These are phyloP conservation scores for Epichloe bromicola DNA, from an alignment of 2,329 filamentous ascomycete genomes.

Conservation along the genomic window DNA sequence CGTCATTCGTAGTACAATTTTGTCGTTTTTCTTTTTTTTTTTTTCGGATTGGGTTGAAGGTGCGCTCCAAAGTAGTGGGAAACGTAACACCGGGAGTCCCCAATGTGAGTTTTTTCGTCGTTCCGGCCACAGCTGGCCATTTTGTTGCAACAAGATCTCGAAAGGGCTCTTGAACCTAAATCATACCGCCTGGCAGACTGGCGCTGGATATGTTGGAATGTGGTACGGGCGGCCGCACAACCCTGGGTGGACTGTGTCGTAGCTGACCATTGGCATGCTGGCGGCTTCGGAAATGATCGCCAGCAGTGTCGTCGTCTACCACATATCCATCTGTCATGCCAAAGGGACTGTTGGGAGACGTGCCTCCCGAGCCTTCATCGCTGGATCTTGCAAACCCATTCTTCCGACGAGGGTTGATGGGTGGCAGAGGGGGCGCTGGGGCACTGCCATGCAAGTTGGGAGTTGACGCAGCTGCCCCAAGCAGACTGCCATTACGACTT, in stretches of 20 bases:
- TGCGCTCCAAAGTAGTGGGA: not conserved
- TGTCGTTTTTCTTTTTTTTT: not conserved
- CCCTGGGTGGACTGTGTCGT: slow-evolving; percentile 2
- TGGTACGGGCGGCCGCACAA: not conserved
- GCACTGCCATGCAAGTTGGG: slow-evolving; percentile 23
- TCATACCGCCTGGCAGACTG: slow-evolving; percentile 31
- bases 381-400: slow-evolving; percentile 24
- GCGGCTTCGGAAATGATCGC: slow-evolving; percentile 1
- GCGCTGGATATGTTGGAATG: slow-evolving; percentile 16
- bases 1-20: slow-evolving; percentile 6
- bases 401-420: slow-evolving; percentile 45
- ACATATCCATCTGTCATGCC: slow-evolving; percentile 1
- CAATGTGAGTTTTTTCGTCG: not conserved
- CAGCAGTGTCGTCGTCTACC: not conserved
- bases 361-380: slow-evolving; percentile 16
- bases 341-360: not conserved
- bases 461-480: slow-evolving; percentile 20
- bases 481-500: slow-evolving; percentile 23
- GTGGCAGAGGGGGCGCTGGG: slow-evolving; percentile 38
- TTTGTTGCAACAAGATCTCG: not conserved
- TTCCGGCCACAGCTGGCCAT: not conserved
- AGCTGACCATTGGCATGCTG: not conserved
- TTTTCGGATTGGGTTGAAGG: not conserved
- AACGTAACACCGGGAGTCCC: not conserved
- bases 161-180: slow-evolving; percentile 16